phyloP scores from a whole-genome alignment of 441 rosid species.

The Hypseocharis bilobata region DNA sequence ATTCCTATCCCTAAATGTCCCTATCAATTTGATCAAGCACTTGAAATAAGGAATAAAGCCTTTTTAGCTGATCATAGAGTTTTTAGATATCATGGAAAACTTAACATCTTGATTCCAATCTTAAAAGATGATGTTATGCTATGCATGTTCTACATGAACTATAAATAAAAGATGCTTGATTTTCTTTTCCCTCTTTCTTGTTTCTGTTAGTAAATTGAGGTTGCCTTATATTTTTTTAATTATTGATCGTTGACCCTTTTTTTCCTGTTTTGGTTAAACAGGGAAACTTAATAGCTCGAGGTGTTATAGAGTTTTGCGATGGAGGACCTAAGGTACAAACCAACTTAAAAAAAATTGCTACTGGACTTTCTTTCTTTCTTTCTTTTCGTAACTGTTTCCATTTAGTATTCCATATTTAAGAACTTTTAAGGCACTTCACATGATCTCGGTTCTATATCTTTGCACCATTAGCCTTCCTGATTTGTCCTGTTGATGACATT shows the following conservation, averaged over 20 bases:
- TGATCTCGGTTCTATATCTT: too few relatives aligned
- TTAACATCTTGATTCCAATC: not conserved
- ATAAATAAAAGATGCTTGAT: not conserved
- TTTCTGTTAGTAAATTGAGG: not conserved
- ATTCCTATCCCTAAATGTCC: not conserved
- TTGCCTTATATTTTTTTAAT: not conserved
- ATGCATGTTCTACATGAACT: not conserved
- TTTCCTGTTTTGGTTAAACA: slow-evolving; percentile 28
- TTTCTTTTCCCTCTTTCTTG: not conserved
- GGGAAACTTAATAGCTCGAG: slow-evolving; percentile 82
- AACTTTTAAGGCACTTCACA: too few relatives aligned
- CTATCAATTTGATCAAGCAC: not conserved
- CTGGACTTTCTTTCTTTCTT: too few relatives aligned
- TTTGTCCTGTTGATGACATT: not conserved
- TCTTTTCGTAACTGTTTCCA: too few relatives aligned
- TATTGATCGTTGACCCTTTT: not conserved
- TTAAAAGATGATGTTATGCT: not conserved
- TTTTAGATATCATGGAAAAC: too few relatives aligned
- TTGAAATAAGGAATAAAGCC: not conserved
- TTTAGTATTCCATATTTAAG: too few relatives aligned
- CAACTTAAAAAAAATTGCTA: too few relatives aligned
- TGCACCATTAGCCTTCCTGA: not conserved
- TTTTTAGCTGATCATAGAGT: too few relatives aligned
- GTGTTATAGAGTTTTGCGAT: slow-evolving; percentile 69
- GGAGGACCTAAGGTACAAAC: slow-evolving; percentile 63